Evolutionary conservation across 306 rosid genomes (phyloP).

Genomic region (Cicer bijugum): DNA sequence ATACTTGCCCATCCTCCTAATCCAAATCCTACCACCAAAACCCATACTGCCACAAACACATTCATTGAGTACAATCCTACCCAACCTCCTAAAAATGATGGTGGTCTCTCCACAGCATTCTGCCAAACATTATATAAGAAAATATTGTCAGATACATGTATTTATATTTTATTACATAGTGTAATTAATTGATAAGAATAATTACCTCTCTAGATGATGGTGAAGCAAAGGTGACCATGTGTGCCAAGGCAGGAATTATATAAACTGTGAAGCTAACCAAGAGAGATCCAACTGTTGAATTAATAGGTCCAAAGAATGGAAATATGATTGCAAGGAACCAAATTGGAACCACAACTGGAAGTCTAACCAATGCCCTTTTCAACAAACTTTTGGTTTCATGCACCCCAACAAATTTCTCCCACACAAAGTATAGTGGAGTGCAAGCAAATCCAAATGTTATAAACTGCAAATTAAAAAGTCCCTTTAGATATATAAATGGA

Average conservation of each 20-base stretch:
- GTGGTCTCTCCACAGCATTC: conserved; percentile 96
- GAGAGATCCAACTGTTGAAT: conserved; percentile 95
- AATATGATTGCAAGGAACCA: conserved; percentile 95
- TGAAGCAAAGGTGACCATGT: conserved; percentile 91
- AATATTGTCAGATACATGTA: too few species aligned
- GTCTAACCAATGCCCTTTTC: conserved; percentile 80
- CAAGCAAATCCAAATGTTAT: conserved; percentile 99
- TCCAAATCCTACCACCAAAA: conserved; percentile 89
- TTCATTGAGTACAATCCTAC: conserved; percentile 74
- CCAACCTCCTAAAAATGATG: conserved; percentile 87
- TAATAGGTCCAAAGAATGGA: conserved; percentile 98
- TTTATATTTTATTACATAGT: too few species aligned
- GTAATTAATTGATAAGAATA: neutral
- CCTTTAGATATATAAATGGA: neutral
- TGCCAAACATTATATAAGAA: conserved; percentile 35
- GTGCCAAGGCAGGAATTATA: conserved; percentile 95
- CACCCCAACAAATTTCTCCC: conserved; percentile 88
- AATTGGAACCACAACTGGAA: conserved; percentile 94
- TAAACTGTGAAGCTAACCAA: conserved; percentile 98
- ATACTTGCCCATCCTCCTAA: conserved; percentile 99
- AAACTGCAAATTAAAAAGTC: conserved; percentile 59
- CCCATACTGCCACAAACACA: conserved; percentile 89
- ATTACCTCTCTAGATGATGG: conserved; percentile 81
- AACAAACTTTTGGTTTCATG: conserved; percentile 86
- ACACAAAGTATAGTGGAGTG: conserved; percentile 95